Percentiles rank a stretch among this genome's conserved stretches.
phyloP scores from a whole-genome alignment of 306 rosid genomes.

The Phaseolus lunatus region DNA sequence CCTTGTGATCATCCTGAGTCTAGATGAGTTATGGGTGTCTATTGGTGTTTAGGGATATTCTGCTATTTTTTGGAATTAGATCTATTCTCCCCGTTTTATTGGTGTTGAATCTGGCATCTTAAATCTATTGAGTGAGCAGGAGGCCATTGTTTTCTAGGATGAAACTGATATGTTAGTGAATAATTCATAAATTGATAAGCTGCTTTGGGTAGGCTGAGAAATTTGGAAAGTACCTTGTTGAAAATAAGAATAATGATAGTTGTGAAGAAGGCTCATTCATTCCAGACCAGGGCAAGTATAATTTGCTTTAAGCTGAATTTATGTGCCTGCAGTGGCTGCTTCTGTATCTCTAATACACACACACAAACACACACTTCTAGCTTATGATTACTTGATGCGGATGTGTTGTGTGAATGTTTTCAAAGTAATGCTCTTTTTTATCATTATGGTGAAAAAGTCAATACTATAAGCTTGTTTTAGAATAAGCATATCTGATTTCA shows the following conservation, averaged over 20 bases:
- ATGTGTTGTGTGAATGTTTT: constrained; percentile 9
- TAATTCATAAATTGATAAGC: not conserved
- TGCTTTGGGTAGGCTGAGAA: constrained; percentile 1
- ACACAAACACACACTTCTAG: not conserved
- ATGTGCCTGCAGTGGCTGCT: not conserved
- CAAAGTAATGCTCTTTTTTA: not conserved
- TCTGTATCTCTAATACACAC: not conserved
- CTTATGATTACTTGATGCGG: not conserved
- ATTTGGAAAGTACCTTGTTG: not conserved
- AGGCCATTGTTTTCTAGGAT: constrained; percentile 7
- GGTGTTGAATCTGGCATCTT: constrained; percentile 16
- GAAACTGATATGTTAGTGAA: not conserved
- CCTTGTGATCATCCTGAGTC: not conserved
- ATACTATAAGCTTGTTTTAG: not conserved
- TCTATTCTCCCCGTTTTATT: not conserved
- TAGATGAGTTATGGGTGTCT: not conserved
- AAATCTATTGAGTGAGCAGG: not conserved
- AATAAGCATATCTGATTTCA: not conserved
- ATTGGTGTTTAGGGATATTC: not conserved
- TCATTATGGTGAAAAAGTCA: not conserved
- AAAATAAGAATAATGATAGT: constrained; percentile 1
- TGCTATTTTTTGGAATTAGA: not conserved
- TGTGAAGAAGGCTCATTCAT: not conserved
- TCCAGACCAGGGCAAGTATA: not conserved
- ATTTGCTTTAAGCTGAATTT: constrained; percentile 3